Evolutionary conservation across 2,329 filamentous ascomycete species (phyloP), one percentile per base, ranked within the genome.

Genomic region (Venturia carpophila): DNA sequence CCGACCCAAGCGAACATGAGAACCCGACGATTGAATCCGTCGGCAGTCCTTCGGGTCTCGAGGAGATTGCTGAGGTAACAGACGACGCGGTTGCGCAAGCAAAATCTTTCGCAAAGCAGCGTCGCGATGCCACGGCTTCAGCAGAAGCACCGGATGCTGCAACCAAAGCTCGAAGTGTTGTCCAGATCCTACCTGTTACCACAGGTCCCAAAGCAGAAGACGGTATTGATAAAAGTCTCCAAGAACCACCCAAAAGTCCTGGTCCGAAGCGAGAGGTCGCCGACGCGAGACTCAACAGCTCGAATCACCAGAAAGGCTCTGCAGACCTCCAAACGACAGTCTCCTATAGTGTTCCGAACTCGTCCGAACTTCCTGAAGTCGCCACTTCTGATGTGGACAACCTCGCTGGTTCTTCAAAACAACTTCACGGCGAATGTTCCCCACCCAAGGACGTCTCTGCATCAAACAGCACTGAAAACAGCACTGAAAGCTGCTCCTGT

Each of bases 361-460:
- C 45, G 21, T 24, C 3, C n/a, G 45, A 24, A 11, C 9, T 24
- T 49, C 24, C 21, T 24, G 45, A 49, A 24, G 13, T 49, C 9
- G 45, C 45, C 45, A 49, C 45, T 21, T 49, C 45, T 9, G 43
- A 47, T 47, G 43, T 47, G 43, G 43, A 9, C 6, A 47, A 47
- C 5, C 10, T 21, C 19, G 19, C 19, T 19, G n/a, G 19, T 6
- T 47, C 43, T 9, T 21, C 6, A 19, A 49, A 49, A 21, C n/a
- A 49, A 24, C 9, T 11, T 27, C n/a, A 11, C 24, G 21, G 2
- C 45, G 10, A 11, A 37, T 10, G 19, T 13, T 56, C 30, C 13
- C 15, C 52, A 37, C 21, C 52, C 52, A 56, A 56, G 52, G 52
- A 58, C 27, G 52, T 58, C 27, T 52, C 21, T 52, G 47, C 47